These are phyloP conservation scores for Craterostigma plantagineum DNA, from an alignment of 257 asterid genomes.

Conservation along the genomic window DNA sequence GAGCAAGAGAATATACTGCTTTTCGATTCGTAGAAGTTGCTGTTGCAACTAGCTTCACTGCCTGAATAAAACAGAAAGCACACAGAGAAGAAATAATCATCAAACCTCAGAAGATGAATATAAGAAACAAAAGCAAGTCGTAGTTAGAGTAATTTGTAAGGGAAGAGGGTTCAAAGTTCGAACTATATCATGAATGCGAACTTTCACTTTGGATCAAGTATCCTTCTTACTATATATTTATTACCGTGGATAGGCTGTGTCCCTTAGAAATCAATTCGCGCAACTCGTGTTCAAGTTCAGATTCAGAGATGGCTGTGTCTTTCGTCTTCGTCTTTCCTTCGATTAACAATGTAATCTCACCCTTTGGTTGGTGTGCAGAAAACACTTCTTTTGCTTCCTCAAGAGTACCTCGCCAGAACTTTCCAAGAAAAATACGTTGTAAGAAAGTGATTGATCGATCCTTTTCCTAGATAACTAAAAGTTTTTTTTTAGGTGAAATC, in stretches of 20 bases:
- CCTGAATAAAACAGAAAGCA: slow-evolving; percentile 35
- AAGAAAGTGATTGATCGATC: background rate
- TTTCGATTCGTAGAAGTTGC: slow-evolving; percentile 53
- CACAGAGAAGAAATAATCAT: too few species aligned
- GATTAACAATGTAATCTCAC: slow-evolving; percentile 78
- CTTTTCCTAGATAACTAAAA: too few species aligned
- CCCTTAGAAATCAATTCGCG: slow-evolving; percentile 54
- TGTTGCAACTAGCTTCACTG: slow-evolving; percentile 79
- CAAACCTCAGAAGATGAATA: too few species aligned
- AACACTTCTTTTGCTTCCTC: slow-evolving; percentile 60
- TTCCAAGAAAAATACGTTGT: slow-evolving; percentile 7
- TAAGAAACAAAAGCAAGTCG: background rate
- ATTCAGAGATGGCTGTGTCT: slow-evolving; percentile 45
- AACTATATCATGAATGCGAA: slow-evolving; percentile 3
- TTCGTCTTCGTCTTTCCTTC: slow-evolving; percentile 35
- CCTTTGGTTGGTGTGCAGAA: slow-evolving; percentile 56
- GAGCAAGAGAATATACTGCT: slow-evolving; percentile 41
- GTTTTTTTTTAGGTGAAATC: slow-evolving; percentile 6
- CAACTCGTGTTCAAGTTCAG: slow-evolving; percentile 65
- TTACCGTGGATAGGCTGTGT: slow-evolving; percentile 73
- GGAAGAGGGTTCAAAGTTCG: slow-evolving; percentile 11
- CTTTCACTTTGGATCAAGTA: slow-evolving; percentile 14
- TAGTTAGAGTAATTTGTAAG: slow-evolving; percentile 17
- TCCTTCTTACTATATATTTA: too few species aligned
- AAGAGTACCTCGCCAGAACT: slow-evolving; percentile 88